Percentiles rank a stretch among this genome's conserved stretches.
These are phyloP conservation scores for Podaxis sp. DNA, from an alignment of 768 basidiomycete genomes.

Conservation along the genomic window DNA sequence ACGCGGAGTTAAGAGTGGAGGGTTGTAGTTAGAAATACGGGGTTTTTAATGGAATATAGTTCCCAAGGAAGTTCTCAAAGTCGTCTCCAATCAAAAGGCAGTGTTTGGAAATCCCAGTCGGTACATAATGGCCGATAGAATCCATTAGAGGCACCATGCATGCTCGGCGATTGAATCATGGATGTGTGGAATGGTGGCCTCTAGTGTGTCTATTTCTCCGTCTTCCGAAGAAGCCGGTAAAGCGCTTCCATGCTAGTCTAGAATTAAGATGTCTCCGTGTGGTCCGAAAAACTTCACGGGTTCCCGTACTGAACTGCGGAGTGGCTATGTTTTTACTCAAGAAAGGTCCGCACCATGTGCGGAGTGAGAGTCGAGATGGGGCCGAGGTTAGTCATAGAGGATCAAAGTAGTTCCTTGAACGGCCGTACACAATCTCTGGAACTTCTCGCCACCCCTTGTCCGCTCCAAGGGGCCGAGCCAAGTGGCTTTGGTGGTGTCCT, in stretches of 20 bases:
- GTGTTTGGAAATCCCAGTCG: slow-evolving; percentile 2
- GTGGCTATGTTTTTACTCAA: neutral
- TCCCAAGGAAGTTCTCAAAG: neutral
- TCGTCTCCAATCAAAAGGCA: neutral
- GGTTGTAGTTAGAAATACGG: neutral
- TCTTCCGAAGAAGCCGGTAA: neutral
- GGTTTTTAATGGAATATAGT: neutral
- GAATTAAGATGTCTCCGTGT: neutral
- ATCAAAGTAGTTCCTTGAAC: neutral
- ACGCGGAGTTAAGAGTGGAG: neutral
- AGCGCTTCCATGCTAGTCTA: neutral
- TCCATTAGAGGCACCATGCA: neutral
- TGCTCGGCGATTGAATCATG: neutral
- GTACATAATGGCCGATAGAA: neutral
- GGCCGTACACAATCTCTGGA: neutral
- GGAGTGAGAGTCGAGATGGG: neutral
- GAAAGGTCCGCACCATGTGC: neutral
- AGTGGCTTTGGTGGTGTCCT: neutral
- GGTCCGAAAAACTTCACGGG: neutral
- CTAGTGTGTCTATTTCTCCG: neutral
- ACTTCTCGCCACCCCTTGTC: neutral
- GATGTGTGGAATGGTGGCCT: too few relatives aligned
- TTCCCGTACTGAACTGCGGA: neutral
- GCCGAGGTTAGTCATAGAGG: neutral
- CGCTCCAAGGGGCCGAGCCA: neutral